Conservation (phyloP, 768 basidiomycete species). For the Nevesoporus exiguus region DNA sequence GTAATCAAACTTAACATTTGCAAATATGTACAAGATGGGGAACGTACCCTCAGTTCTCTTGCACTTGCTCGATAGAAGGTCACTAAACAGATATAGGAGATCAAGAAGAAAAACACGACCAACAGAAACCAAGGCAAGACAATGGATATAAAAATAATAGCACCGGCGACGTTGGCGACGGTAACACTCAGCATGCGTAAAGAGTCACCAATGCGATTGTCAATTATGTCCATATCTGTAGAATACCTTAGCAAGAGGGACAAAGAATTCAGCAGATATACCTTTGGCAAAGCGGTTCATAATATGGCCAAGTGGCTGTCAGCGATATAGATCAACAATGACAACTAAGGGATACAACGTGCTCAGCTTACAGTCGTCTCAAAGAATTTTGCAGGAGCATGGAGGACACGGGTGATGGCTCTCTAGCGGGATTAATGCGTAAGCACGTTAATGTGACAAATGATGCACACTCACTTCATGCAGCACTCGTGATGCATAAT, state of each 20-base stretch:
- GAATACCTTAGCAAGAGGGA: neutral
- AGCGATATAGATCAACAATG: neutral
- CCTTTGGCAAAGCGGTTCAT: conserved; percentile 89
- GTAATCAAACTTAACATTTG: conserved; percentile 23
- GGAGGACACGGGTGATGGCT: conserved; percentile 68
- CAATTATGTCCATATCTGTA: conserved; percentile 72
- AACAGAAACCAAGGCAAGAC: conserved; percentile 84
- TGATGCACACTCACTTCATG: conserved; percentile 44
- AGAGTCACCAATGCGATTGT: conserved; percentile 72
- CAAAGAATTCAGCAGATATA: conserved; percentile 15
- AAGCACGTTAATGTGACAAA: neutral
- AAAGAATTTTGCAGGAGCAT: conserved; percentile 88
- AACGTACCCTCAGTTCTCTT: conserved; percentile 73
- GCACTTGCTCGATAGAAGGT: conserved; percentile 84
- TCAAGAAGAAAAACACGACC: conserved; percentile 55
- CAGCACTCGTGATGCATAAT: conserved; percentile 68
- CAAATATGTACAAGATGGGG: neutral
- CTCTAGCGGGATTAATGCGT: conserved; percentile 32
- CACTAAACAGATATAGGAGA: conserved; percentile 68
- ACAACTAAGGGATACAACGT: neutral
- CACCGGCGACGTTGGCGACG: conserved; percentile 62
- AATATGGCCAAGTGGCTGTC: conserved; percentile 75
- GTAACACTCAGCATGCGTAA: conserved; percentile 71
- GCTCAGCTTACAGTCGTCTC: conserved; percentile 63
- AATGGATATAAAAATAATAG: conserved; percentile 74